Percentiles rank a stretch among this genome's conserved stretches.
Evolutionary conservation across 345 rosid species (phyloP).

Genomic region (Rhodomyrtus tomentosa): DNA sequence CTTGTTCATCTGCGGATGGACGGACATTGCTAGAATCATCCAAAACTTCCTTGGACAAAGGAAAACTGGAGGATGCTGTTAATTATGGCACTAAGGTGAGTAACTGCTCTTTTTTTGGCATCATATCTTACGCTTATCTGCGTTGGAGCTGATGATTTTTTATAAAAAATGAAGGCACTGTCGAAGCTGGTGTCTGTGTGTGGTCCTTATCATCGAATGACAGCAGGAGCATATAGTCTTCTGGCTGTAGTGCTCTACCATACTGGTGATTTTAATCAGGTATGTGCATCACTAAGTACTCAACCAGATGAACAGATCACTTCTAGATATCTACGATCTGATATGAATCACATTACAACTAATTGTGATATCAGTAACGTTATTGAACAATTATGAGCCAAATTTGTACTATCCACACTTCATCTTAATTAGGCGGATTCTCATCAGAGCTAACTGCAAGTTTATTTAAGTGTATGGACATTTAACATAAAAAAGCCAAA

Average conservation of each 20-base stretch:
- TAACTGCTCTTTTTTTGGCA: not conserved
- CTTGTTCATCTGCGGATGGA: slow-evolving; percentile 97
- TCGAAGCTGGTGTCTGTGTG: slow-evolving; percentile 87
- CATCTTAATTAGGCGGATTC: not conserved
- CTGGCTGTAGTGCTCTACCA: slow-evolving; percentile 95
- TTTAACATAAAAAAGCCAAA: not conserved
- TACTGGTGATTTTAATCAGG: slow-evolving; percentile 98
- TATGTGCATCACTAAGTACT: slow-evolving; percentile 9
- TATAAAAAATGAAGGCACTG: slow-evolving; percentile 54
- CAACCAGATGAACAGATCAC: not conserved
- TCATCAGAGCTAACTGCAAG: not conserved
- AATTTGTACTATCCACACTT: not conserved
- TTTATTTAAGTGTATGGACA: not conserved
- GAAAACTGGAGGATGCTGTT: slow-evolving; percentile 96
- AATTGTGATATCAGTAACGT: not conserved
- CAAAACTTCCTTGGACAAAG: slow-evolving; percentile 91
- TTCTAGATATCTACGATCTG: not conserved
- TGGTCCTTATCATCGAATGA: slow-evolving; percentile 96
- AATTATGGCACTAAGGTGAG: slow-evolving; percentile 77
- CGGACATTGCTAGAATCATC: slow-evolving; percentile 87
- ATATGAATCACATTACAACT: not conserved
- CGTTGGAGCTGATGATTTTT: not conserved
- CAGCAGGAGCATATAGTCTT: slow-evolving; percentile 98
- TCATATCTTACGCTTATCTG: not conserved
- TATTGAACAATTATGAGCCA: not conserved